Evolutionary conservation across 306 rosid species (phyloP).

Genomic region (Prunus fruticosa): DNA sequence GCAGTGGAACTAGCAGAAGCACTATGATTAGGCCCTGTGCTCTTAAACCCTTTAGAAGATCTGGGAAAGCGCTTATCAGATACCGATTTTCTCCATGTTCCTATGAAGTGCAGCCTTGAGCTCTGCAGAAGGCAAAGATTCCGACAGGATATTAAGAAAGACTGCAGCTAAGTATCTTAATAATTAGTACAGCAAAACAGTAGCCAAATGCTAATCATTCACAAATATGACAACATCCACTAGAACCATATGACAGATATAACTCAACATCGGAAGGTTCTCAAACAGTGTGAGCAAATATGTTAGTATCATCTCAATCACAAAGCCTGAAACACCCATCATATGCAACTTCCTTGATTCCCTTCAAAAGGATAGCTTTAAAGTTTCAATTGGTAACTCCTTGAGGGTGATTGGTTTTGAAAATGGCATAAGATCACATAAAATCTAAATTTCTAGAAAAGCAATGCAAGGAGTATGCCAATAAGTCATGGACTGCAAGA

Average conservation of each 20-base stretch:
- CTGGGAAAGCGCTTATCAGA: slow-evolving; percentile 63
- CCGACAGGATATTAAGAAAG: background rate
- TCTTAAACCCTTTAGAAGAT: slow-evolving; percentile 39
- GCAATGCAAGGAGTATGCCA: background rate
- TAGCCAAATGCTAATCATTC: background rate
- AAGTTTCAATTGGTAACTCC: background rate
- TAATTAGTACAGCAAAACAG: background rate
- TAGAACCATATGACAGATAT: background rate
- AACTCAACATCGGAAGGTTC: background rate
- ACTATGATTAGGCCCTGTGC: slow-evolving; percentile 30
- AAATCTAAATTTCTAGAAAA: background rate
- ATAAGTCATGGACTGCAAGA: background rate
- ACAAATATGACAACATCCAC: background rate
- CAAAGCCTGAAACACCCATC: background rate
- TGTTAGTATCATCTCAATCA: background rate
- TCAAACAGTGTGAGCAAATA: background rate
- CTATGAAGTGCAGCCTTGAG: slow-evolving; percentile 90
- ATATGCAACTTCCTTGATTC: background rate
- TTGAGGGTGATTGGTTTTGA: background rate
- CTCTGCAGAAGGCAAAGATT: slow-evolving; percentile 51
- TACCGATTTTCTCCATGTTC: slow-evolving; percentile 95
- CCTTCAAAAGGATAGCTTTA: background rate
- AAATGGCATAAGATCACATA: background rate
- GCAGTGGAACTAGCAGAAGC: slow-evolving; percentile 30
- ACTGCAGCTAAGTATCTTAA: background rate